A percentile compares a stretch with the other conserved stretches of the same genome.
Conservation (phyloP, 2,329 filamentous ascomycete genomes). For the Xylariomycetidae sp. region DNA sequence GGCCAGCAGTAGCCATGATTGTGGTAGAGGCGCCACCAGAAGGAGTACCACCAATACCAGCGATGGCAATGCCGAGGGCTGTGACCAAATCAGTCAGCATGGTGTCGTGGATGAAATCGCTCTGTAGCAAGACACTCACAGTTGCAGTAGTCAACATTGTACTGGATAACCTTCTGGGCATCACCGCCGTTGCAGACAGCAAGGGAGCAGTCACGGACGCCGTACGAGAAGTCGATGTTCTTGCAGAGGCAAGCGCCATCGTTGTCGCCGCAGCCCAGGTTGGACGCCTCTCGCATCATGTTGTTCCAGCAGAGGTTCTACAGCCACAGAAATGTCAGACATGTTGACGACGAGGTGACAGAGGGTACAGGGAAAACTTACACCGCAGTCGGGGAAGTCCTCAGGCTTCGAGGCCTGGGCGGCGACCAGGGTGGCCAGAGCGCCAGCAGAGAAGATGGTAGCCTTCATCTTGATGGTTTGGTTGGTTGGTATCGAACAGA, state of each 20-base stretch:
- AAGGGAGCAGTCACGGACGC: constrained; percentile 29
- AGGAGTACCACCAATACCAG: constrained; percentile 10
- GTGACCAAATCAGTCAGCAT: constrained; percentile 3
- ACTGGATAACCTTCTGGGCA: constrained; percentile 19
- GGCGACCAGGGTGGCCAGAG: constrained; percentile 33
- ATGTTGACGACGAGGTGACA: neutral
- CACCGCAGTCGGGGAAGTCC: constrained; percentile 45
- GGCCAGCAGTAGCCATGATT: constrained; percentile 11
- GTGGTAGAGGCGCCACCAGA: constrained; percentile 4
- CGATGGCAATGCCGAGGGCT: constrained; percentile 18
- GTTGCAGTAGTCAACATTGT: constrained; percentile 23
- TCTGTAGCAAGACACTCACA: constrained; percentile 19
- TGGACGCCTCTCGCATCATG: constrained; percentile 41
- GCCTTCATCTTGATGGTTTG: constrained; percentile 44
- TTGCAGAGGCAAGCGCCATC: constrained; percentile 36
- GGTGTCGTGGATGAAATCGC: neutral
- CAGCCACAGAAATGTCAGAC: constrained; percentile 1
- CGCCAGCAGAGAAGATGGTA: constrained; percentile 35
- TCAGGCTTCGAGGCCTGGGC: constrained; percentile 34
- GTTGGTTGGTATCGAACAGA: constrained; percentile 2
- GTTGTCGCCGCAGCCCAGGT: constrained; percentile 38
- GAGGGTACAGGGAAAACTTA: constrained; percentile 31
- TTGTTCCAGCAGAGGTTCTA: constrained; percentile 44
- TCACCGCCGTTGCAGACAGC: constrained; percentile 14
- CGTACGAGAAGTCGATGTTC: constrained; percentile 32